phyloP scores from a whole-genome alignment of 495 filamentous ascomycete genomes.

The Aspergillus biplanus region DNA sequence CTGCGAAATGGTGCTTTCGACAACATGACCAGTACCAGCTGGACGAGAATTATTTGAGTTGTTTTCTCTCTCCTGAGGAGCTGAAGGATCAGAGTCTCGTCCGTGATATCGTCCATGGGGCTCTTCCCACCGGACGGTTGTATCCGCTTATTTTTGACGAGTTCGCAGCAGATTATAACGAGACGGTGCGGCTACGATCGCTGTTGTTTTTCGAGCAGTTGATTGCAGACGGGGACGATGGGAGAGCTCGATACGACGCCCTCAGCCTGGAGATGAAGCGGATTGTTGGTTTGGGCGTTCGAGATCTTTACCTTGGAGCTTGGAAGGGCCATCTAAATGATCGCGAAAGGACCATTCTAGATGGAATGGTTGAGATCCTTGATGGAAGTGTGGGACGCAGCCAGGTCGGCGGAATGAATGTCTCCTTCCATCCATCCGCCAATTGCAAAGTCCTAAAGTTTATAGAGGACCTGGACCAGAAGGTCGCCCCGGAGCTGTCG shows the following conservation, averaged over 20 bases:
- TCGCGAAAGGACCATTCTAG: background rate
- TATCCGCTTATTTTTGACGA: background rate
- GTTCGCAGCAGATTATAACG: background rate
- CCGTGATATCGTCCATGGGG: background rate
- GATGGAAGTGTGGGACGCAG: background rate
- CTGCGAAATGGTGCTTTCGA: background rate
- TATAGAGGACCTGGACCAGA: slow-evolving; percentile 3
- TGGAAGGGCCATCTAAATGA: background rate
- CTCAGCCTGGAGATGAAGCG: background rate
- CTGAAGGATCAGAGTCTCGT: background rate
- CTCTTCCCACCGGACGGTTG: background rate
- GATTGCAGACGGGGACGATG: background rate
- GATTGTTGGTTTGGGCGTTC: slow-evolving; percentile 5
- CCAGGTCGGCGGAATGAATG: slow-evolving; percentile 3
- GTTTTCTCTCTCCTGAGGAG: background rate
- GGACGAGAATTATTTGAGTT: background rate
- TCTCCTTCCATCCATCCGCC: background rate
- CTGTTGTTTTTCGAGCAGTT: background rate
- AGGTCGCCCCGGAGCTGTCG: background rate
- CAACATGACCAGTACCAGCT: background rate
- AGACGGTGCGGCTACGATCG: background rate
- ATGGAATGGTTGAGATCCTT: background rate
- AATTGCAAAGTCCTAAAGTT: slow-evolving; percentile 5
- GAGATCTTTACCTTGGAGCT: background rate
- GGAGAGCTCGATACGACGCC: background rate